phyloP scores from a whole-genome alignment of 2,329 filamentous ascomycete species.

The Ambrosiella beaveri region DNA sequence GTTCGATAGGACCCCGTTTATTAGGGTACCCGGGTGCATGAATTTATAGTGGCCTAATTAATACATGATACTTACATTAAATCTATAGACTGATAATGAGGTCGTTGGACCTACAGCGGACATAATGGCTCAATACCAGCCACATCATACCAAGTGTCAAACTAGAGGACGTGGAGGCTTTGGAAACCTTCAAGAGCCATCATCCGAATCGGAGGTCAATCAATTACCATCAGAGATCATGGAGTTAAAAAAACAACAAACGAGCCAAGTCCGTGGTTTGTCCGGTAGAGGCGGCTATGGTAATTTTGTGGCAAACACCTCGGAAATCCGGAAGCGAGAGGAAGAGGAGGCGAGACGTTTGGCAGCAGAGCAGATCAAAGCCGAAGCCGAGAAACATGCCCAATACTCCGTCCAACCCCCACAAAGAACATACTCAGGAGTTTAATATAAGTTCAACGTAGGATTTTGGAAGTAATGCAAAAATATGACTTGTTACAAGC shows the following conservation, averaged over 20 bases:
- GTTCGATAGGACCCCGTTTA: not conserved
- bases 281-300: not conserved
- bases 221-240: not conserved
- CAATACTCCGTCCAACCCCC: not conserved
- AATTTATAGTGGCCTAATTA: no score
- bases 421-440: not conserved
- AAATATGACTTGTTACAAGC: not conserved
- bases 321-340: not conserved
- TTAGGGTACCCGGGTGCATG: no score
- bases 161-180: conserved; percentile 40
- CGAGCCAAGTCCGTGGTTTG: not conserved
- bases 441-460: not conserved
- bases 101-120: not conserved
- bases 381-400: not conserved
- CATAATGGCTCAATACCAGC: not conserved
- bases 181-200: conserved; percentile 32
- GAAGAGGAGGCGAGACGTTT: not conserved
- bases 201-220: no score
- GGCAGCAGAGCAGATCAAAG: not conserved
- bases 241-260: not conserved
- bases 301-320: not conserved
- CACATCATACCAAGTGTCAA: not conserved
- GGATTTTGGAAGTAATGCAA: not conserved
- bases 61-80: no score
- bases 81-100: not conserved